These are phyloP conservation scores for Choiromyces venosus DNA, from an alignment of 495 filamentous ascomycete species.

Conservation along the genomic window DNA sequence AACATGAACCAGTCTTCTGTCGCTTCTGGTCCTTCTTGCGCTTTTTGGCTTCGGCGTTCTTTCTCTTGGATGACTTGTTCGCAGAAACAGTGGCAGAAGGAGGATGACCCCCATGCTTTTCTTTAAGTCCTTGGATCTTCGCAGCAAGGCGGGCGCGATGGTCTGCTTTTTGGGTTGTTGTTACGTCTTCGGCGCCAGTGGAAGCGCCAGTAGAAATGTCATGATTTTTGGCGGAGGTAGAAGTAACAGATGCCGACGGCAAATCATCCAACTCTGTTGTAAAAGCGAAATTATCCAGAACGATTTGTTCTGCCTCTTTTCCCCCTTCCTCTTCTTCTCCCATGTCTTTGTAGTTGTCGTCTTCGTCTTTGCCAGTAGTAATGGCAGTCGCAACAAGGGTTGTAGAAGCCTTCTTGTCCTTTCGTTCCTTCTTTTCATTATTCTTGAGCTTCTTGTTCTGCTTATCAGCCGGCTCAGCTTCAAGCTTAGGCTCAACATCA, in stretches of 20 bases:
- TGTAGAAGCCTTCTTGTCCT: conserved; percentile 47
- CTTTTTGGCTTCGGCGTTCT: neutral
- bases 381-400: conserved; percentile 25
- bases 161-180: conserved; percentile 52
- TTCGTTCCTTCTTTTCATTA: conserved; percentile 27
- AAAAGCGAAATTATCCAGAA: conserved; percentile 42
- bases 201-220: neutral
- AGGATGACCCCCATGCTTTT: conserved; percentile 46
- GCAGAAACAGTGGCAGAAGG: neutral
- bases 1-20: neutral
- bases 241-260: conserved; percentile 34
- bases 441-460: conserved; percentile 45
- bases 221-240: conserved; percentile 35
- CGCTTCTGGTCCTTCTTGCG: neutral
- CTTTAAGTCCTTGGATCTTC: conserved; percentile 74
- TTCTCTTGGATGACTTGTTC: neutral
- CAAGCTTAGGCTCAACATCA: neutral
- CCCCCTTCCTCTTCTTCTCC: neutral
- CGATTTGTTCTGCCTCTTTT: conserved; percentile 19
- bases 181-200: neutral
- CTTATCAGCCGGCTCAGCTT: conserved; percentile 40
- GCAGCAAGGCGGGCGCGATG: conserved; percentile 69
- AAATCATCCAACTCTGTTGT: conserved; percentile 44
- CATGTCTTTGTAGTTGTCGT: neutral
- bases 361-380: neutral